Base-by-base conservation (phyloP, 2,329 filamentous ascomycete species). In the Fusarium tanahbumbuense region DNA sequence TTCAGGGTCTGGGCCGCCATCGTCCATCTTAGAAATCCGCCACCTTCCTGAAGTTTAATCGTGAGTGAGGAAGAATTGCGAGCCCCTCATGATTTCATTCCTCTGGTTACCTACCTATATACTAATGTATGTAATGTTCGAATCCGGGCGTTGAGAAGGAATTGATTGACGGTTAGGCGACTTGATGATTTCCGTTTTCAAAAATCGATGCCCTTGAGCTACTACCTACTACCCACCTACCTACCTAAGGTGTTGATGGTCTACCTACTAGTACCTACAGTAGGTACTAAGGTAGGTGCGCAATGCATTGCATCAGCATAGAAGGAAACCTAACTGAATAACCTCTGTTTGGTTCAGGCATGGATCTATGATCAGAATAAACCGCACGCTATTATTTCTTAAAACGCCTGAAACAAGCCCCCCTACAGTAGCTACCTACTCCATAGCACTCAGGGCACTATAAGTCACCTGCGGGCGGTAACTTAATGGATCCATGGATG, bases 351-450 rank as follows among this genome's bases (percentile, higher is more conserved):
- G 47, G 28, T 34, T 50, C 5, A 37, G 22, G 42, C 23, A 45
- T 23, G 41, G 34, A 23, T 53, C 23, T 23, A 28, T 15, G 25
- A 42, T 27, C 22, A 27, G 59, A 60, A 72, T 28, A 67, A 62
- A 74, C 67, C 67, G 64, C 69, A 66, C 61, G 61, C 50, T 53
- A 61, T 57, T 61, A 44, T 56, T 48, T 45, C 45, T 40, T 27
- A 52, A 50, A 45, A 53, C 56, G 68, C 72, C 73, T 70, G 60
- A 75, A 75, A 73, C 72, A 56, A 46, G 32, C 27, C n/a, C 23
- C 23, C 44, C 55, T 23, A 34, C 32, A 47, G 18, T 28, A 34
- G 27, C 20, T 13, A 30, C 12, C 28, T 30, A 30, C 28, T 30
- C 28, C 28, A 30, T 30, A 30, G 28, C 28, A 30, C 8, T 23